Evolutionary conservation across 352 stramenopile species (phyloP).

Genomic region (Phytopythium kandeliae): DNA sequence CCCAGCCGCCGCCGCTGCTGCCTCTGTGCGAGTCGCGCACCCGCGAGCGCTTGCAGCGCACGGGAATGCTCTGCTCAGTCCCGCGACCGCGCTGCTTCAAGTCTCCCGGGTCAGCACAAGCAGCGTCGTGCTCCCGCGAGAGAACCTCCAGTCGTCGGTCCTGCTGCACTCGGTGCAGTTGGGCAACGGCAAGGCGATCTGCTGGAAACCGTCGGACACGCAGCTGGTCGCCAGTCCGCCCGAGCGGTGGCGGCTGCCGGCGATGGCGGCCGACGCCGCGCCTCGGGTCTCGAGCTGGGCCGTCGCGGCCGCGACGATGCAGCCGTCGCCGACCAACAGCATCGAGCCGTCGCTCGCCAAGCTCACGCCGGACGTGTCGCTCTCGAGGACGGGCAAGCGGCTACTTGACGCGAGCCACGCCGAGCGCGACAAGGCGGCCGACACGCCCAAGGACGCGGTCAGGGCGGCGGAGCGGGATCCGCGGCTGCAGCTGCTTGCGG

Average conservation of each 20-base stretch:
- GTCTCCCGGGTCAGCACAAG: background rate
- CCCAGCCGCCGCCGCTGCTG: background rate
- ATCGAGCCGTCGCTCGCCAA: slow-evolving; percentile 55
- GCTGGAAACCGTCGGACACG: slow-evolving; percentile 26
- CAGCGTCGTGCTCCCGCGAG: background rate
- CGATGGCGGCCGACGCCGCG: background rate
- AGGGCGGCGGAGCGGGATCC: slow-evolving; percentile 26
- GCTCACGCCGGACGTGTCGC: slow-evolving; percentile 22
- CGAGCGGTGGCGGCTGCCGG: slow-evolving; percentile 13
- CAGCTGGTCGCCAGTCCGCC: slow-evolving; percentile 16
- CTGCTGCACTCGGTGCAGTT: slow-evolving; percentile 4
- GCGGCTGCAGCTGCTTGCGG: slow-evolving; percentile 62
- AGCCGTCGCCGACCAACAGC: slow-evolving; percentile 19
- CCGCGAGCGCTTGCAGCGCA: background rate
- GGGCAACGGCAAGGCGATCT: slow-evolving; percentile 9
- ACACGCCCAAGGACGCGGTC: background rate
- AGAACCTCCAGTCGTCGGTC: background rate
- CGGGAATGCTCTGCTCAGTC: background rate
- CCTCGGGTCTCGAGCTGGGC: slow-evolving; percentile 11
- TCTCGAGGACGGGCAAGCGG: slow-evolving; percentile 25
- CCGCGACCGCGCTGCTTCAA: background rate
- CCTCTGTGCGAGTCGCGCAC: background rate
- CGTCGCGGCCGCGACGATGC: slow-evolving; percentile 1
- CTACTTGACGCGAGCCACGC: slow-evolving; percentile 16
- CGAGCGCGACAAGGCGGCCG: slow-evolving; percentile 4